These are phyloP conservation scores for Tilletia horrida DNA, from an alignment of 1,284 basidiomycete species.

Conservation along the genomic window DNA sequence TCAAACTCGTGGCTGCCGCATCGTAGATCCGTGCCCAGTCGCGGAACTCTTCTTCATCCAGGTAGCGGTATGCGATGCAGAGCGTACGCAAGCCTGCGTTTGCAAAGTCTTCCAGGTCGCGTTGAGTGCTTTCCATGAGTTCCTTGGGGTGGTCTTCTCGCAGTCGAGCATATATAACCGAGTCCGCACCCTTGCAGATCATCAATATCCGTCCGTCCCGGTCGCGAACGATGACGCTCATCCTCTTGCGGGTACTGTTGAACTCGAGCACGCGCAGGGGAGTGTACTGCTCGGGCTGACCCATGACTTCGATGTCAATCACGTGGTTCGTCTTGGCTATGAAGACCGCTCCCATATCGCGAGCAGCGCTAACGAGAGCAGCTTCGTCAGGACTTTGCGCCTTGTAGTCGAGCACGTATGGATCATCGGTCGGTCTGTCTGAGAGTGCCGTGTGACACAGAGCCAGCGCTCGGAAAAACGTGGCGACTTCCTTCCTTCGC, in stretches of 20 bases:
- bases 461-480: slow-evolving; percentile 83
- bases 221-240: slow-evolving; percentile 81
- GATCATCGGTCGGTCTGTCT: slow-evolving; percentile 59
- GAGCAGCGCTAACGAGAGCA: slow-evolving; percentile 82
- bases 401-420: slow-evolving; percentile 79
- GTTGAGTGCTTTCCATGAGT: slow-evolving; percentile 72
- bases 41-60: slow-evolving; percentile 78
- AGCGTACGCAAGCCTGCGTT: slow-evolving; percentile 87
- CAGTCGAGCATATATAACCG: slow-evolving; percentile 84
- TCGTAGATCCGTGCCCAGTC: slow-evolving; percentile 80
- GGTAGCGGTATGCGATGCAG: slow-evolving; percentile 77
- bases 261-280: slow-evolving; percentile 83
- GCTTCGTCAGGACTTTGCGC: slow-evolving; percentile 94
- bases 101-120: slow-evolving; percentile 88
- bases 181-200: slow-evolving; percentile 96
- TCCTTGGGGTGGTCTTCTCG: slow-evolving; percentile 68
- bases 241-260: slow-evolving; percentile 86
- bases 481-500: slow-evolving; percentile 62
- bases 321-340: slow-evolving; percentile 70
- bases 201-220: slow-evolving; percentile 77
- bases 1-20: slow-evolving; percentile 69
- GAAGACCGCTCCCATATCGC: slow-evolving; percentile 91
- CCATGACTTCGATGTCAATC: slow-evolving; percentile 86
- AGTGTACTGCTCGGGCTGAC: slow-evolving; percentile 76
- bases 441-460: slow-evolving; percentile 87